A percentile compares a stretch with the other conserved stretches of the same genome.
phyloP scores from a whole-genome alignment of 139 green algal species.

The Chlamydomonas sp. region DNA sequence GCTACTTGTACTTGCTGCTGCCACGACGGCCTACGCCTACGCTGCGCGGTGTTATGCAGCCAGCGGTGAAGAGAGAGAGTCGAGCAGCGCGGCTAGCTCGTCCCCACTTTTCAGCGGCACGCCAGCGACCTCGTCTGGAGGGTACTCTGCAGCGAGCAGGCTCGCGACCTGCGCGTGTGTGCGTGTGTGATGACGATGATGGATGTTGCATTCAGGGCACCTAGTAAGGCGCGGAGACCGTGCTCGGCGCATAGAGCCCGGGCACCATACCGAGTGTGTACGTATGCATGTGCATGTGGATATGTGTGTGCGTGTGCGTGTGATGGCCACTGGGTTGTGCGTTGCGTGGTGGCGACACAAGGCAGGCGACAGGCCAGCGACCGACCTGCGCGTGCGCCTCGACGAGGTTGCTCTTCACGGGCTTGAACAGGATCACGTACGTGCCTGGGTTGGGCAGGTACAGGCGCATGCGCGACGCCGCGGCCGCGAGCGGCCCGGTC shows the following conservation, averaged over 20 bases:
- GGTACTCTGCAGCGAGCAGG: slow-evolving; percentile 58
- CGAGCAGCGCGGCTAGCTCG: slow-evolving; percentile 45
- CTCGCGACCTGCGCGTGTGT: slow-evolving; percentile 78
- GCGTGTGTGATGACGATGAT: too few relatives aligned
- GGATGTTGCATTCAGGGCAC: too few relatives aligned
- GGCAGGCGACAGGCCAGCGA: slow-evolving; percentile 55
- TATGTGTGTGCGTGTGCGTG: neutral
- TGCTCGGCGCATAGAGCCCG: too few relatives aligned
- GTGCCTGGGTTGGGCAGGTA: slow-evolving; percentile 79
- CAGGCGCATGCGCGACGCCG: slow-evolving; percentile 62
- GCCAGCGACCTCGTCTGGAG: slow-evolving; percentile 33
- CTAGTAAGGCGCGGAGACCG: too few relatives aligned
- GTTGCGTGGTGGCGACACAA: neutral
- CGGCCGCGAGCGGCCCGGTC: slow-evolving; percentile 44
- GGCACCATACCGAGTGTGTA: too few relatives aligned
- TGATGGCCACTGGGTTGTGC: too few relatives aligned
- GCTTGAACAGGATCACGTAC: slow-evolving; percentile 74
- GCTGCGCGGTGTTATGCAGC: too few relatives aligned
- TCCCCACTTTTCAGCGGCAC: slow-evolving; percentile 32
- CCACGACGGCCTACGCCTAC: too few relatives aligned
- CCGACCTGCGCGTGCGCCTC: slow-evolving; percentile 93
- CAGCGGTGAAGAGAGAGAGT: slow-evolving; percentile 39
- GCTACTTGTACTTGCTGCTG: too few relatives aligned
- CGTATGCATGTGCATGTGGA: neutral
- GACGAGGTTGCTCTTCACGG: slow-evolving; percentile 87